Evolutionary conservation across 805 yeast species (phyloP), one percentile per base, ranked within the genome.

Genomic region (Saccharomycopsis microspora): DNA sequence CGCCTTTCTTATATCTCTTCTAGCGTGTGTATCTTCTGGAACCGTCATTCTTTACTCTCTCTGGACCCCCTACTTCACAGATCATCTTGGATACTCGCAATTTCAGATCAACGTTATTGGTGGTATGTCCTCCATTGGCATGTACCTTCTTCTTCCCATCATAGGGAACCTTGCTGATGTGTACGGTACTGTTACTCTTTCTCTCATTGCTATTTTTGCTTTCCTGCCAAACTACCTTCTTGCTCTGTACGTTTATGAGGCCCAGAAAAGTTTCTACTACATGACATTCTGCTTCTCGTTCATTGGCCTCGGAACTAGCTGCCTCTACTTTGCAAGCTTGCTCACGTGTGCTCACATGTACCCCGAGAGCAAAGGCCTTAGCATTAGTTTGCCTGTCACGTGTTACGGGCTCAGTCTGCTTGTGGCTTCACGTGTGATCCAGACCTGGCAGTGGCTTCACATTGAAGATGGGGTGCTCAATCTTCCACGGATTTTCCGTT

Each of bases 331-430:
- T 58, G 74, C 83, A 52, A 75, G 85, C 42, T 64, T 84, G 52
- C 63, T 84, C 32, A 83, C 94, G 1, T 86, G 96, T 65, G 94
- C 96, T 2, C 80, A 84, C 57, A 74, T 88, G n/a, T 85, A 78
- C 58, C 94, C 95, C 0, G 68, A 76, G 38, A 70, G 72, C 43
- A 85, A 86, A 50, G 82, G 95, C 2, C 63, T 90, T 47, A 84
- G 95, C 33, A 86, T 90, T 41, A 82, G 94, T 46, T 72, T 84
- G 41, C 98, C 98, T 0, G 89, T 90, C 2, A 76, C 95, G 0
- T 82, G 82, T 53, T 89, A 83, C 62, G 98, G 97, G 1, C 58
- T 87, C 32, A 82, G 95, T 4, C 76, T 95, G 1, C 67, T 93
- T 47, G 63, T 89, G 43, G 82, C 85, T 3, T 74, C 95, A 0